Percentiles rank a stretch among this genome's conserved stretches.
Evolutionary conservation across 2,329 filamentous ascomycete genomes (phyloP).

Genomic region (Dothistroma pini): DNA sequence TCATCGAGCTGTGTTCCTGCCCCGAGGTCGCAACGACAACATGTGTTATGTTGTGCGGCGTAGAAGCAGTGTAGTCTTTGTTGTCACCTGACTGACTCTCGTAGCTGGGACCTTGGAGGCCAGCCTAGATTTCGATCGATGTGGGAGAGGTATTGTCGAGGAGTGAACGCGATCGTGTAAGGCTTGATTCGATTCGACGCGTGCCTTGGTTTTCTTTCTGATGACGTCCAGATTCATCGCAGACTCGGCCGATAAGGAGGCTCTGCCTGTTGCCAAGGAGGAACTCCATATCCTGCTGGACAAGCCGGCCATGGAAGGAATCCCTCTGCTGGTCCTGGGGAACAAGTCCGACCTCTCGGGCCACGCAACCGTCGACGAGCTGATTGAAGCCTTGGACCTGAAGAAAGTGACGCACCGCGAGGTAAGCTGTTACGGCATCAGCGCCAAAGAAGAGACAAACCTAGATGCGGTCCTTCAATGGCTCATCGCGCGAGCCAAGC

Average conservation of each 20-base stretch:
- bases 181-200: slow-evolving; percentile 23
- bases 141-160: slow-evolving; percentile 99
- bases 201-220: slow-evolving; percentile 4
- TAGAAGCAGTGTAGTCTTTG: not conserved
- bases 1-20: slow-evolving; percentile 7
- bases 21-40: slow-evolving; percentile 1
- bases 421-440: slow-evolving; percentile 98
- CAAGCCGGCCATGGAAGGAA: slow-evolving; percentile 79
- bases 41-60: not conserved
- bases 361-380: slow-evolving; percentile 86
- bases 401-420: slow-evolving; percentile 87
- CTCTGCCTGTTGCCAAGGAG: slow-evolving; percentile 80
- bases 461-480: slow-evolving; percentile 95
- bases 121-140: slow-evolving; percentile 96
- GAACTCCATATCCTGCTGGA: slow-evolving; percentile 87
- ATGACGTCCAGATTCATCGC: slow-evolving; percentile 74
- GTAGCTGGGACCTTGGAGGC: slow-evolving; percentile 90
- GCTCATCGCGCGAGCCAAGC: slow-evolving; percentile 84
- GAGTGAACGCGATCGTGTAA: slow-evolving; percentile 92
- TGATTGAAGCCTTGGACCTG: slow-evolving; percentile 89
- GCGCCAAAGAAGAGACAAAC: slow-evolving; percentile 98
- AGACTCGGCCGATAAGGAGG: slow-evolving; percentile 81
- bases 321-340: slow-evolving; percentile 87
- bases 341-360: slow-evolving; percentile 96
- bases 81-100: slow-evolving; percentile 27